Percentiles rank a stretch among this genome's conserved stretches.
Conservation (phyloP, 768 basidiomycete genomes). For the Strobilomyces confusus region DNA sequence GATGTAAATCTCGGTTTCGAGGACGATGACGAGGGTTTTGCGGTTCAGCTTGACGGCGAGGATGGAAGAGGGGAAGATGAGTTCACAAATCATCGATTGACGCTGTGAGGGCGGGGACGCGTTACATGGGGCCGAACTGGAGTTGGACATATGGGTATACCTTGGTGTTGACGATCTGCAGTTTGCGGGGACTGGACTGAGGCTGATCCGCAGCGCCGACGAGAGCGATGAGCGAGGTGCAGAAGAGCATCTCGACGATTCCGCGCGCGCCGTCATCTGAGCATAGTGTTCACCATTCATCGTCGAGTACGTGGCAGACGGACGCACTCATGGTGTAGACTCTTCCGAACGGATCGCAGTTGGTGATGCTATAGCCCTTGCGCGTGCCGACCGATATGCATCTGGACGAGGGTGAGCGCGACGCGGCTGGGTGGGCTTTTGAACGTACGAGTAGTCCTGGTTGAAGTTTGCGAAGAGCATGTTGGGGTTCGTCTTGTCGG, state of each 20-base stretch:
- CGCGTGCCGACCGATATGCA: slow-evolving; percentile 94
- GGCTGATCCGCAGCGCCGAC: slow-evolving; percentile 95
- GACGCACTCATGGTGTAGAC: slow-evolving; percentile 91
- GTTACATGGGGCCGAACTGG: slow-evolving; percentile 1
- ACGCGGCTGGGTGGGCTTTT: neutral
- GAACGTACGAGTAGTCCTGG: slow-evolving; percentile 87
- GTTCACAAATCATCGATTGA: slow-evolving; percentile 98
- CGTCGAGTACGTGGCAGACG: neutral
- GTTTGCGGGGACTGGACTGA: slow-evolving; percentile 82
- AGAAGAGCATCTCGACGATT: slow-evolving; percentile 99
- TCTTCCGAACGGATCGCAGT: slow-evolving; percentile 95
- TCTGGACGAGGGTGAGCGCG: slow-evolving; percentile 33
- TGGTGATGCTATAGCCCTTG: slow-evolving; percentile 95
- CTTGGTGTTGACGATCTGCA: slow-evolving; percentile 99
- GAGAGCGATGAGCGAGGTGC: slow-evolving; percentile 94
- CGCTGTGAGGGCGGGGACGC: slow-evolving; percentile 46
- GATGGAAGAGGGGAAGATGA: slow-evolving; percentile 94
- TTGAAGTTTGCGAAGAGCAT: slow-evolving; percentile 95
- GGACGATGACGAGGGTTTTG: slow-evolving; percentile 91
- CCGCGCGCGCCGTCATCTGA: slow-evolving; percentile 90
- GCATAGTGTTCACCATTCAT: neutral
- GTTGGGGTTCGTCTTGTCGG: slow-evolving; percentile 40
- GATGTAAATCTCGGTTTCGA: slow-evolving; percentile 97
- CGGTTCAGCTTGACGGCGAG: slow-evolving; percentile 98
- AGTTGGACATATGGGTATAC: slow-evolving; percentile 38